phyloP scores from a whole-genome alignment of 1,139 yeast genomes.

The Schizosaccharomyces versatilis region DNA sequence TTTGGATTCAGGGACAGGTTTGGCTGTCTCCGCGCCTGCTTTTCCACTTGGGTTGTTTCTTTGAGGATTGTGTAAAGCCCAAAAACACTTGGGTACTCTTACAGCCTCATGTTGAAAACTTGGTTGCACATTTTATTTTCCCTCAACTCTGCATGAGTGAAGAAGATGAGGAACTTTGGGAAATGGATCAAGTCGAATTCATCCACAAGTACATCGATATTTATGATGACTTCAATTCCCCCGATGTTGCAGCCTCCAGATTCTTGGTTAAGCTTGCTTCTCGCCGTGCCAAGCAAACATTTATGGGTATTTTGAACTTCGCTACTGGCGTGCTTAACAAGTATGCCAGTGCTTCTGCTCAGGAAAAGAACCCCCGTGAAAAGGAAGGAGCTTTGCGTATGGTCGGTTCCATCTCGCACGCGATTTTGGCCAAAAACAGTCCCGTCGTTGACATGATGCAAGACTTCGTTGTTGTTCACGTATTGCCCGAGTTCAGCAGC shows the following conservation, averaged over 20 bases:
- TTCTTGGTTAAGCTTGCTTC: conserved; percentile 50
- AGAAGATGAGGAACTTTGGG: conserved; percentile 50
- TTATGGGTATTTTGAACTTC: conserved; percentile 45
- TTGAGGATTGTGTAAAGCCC: conserved; percentile 48
- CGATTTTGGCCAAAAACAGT: conserved; percentile 32
- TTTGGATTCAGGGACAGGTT: conserved; percentile 41
- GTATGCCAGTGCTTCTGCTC: conserved; percentile 23
- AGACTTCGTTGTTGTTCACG: conserved; percentile 35
- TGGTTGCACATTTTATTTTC: conserved; percentile 52
- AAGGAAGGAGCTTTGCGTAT: conserved; percentile 66
- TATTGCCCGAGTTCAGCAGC: conserved; percentile 52
- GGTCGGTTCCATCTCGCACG: conserved; percentile 47
- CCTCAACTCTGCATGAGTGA: conserved; percentile 60
- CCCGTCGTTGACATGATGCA: conserved; percentile 52
- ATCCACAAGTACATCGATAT: conserved; percentile 57
- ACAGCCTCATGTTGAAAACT: conserved; percentile 43
- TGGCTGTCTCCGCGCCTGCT: conserved; percentile 55
- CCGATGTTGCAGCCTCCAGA: conserved; percentile 66
- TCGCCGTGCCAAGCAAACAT: conserved; percentile 38
- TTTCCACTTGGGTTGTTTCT: conserved; percentile 43
- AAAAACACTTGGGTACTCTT: conserved; percentile 50
- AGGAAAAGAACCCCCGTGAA: conserved; percentile 40
- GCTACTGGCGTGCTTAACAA: conserved; percentile 29
- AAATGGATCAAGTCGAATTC: conserved; percentile 77
- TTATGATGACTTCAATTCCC: conserved; percentile 47